Evolutionary conservation across 768 basidiomycete species (phyloP), one percentile per base, ranked within the genome.

Genomic region (Mycena filopes): DNA sequence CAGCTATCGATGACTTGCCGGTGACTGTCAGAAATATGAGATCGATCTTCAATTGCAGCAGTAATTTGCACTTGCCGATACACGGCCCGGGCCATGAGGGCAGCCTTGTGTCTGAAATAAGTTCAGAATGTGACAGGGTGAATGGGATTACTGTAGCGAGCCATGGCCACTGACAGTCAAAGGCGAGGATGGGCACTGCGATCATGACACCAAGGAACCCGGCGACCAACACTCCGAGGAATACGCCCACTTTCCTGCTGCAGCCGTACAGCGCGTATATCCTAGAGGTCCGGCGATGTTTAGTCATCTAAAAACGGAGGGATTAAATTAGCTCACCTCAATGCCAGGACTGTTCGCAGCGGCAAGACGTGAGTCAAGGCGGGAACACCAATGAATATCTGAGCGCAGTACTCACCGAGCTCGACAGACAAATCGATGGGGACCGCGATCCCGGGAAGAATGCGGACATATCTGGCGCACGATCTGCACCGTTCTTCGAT

Each of bases 151-250:
- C n/a, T 23, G 7, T 16, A 48, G 40, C 8, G 23, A 15, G 20
- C 26, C 38, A 42, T 63, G 23, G 20, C 26, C 38, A 42, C 67
- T 28, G n/a, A 65, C 68, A 69, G 31, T 61, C 64, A 13, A 69
- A 69, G 3, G 60, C 68, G 4, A 69, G 59, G 12, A 69, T 65
- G 4, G 68, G 68, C 15, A 69, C 68, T 3, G 68, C 60, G 16
- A 69, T 55, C 68, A 69, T 69, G 38, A 69, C 68, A 1, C 55
- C 68, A n/a, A 69, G 64, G n/a, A 69, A 69, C 2, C 36, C 64
- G 23, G 64, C 41, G 15, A 69, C 45, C n/a, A 69, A 8, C 16
- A 45, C 47, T 5, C 54, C 8, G 31, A 69, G 64, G 33, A 65
- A 62, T 10, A 26, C 38, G 4, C 49, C 68, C 6, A 69, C 63